phyloP scores from a whole-genome alignment of 2,329 filamentous ascomycete species.

The Claviceps lovelessii region DNA sequence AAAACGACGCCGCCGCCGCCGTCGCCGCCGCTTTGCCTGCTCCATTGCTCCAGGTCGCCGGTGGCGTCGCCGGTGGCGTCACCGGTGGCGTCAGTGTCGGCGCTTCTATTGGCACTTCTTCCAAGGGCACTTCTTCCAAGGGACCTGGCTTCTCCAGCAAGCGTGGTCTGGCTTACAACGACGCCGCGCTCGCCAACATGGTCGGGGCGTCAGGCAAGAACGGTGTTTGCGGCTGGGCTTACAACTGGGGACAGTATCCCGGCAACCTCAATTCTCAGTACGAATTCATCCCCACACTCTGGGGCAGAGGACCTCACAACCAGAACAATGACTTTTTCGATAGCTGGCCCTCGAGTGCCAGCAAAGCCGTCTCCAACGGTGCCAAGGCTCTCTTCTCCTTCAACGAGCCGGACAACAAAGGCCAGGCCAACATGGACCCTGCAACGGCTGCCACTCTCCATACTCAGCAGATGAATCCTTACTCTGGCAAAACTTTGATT shows the following conservation, averaged over 20 bases:
- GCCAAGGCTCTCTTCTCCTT: slow-evolving; percentile 47
- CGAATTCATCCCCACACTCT: slow-evolving; percentile 55
- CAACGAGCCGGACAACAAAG: slow-evolving; percentile 54
- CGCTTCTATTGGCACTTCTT: too few species aligned
- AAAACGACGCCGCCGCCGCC: not conserved
- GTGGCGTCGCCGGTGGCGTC: too few species aligned
- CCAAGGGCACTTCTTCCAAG: not conserved
- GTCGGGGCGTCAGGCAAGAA: slow-evolving; percentile 30
- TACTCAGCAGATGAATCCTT: slow-evolving; percentile 40
- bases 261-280: slow-evolving; percentile 29
- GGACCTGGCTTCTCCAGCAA: slow-evolving; percentile 25
- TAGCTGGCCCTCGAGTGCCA: slow-evolving; percentile 39
- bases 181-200: slow-evolving; percentile 33
- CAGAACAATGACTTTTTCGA: slow-evolving; percentile 15
- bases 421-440: slow-evolving; percentile 46
- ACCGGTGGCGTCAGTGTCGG: too few species aligned
- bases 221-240: slow-evolving; percentile 40
- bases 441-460: slow-evolving; percentile 36
- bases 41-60: not conserved
- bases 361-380: slow-evolving; percentile 37
- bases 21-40: not conserved
- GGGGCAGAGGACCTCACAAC: slow-evolving; percentile 27
- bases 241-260: slow-evolving; percentile 50
- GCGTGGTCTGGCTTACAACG: slow-evolving; percentile 58
- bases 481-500: slow-evolving; percentile 37